Base-by-base conservation (phyloP, 2,329 filamentous ascomycete species). In the Bipolaris cookei region DNA sequence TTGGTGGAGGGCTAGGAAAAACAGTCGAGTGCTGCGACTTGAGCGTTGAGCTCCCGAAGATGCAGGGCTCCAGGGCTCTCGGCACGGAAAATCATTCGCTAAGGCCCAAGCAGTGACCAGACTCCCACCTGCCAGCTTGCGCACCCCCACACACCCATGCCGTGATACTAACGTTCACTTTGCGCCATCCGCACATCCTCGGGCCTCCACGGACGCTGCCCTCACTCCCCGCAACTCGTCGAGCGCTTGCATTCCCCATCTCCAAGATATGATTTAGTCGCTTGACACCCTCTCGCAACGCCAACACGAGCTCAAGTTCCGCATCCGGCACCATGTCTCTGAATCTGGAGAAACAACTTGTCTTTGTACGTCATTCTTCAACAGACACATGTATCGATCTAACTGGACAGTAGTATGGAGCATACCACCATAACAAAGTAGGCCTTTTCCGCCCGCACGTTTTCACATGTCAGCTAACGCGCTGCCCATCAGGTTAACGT, bases 281-380 rank as follows among this genome's bases (percentile, higher is more conserved):
- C 23, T 50, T 66, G 59, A 51, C 67, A n/a, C 23, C 61, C 57
- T 61, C 49, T 56, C 59, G 39, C 48, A 59, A 54, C 65, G 65
- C 63, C 68, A 65, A 71, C 64, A 60, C 59, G 59, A 63, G 61
- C 63, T 64, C 28, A 61, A 56, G 59, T 61, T 65, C 67, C 67
- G 63, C 66, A 72, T 69, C 63, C 58, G 66, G 62, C 67, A 72
- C 54, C 65, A 83, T 83, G 80, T 79, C 81, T 54, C 84, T 95
- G 71, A 88, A 93, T 71, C 84, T 95, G 50, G 91, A 95, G 80
- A 90, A 87, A 75, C 91, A 94, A 73, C 83, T 95, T 69, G 86
- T 86, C 77, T 93, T 93, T 79, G 91, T 95, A 86, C 77, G 89
- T 78, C 67, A 56, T 61, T 51, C 56, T 37, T 35, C 56, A 50